Percentiles rank a stretch among this genome's conserved stretches.
Evolutionary conservation across 1,139 yeast species (phyloP).

Genomic region (Sugiyamaella xylanicola): DNA sequence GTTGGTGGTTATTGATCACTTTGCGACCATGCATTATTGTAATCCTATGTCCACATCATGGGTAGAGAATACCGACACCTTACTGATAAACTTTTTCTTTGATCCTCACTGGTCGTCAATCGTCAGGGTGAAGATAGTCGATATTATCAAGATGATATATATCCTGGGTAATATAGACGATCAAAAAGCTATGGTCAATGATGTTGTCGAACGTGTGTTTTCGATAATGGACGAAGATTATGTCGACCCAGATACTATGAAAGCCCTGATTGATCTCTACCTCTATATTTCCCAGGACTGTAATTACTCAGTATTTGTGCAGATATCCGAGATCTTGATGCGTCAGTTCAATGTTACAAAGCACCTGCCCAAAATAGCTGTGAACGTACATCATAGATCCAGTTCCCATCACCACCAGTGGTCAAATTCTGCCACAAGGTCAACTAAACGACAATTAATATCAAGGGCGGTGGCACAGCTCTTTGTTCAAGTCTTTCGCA

Average conservation of each 20-base stretch:
- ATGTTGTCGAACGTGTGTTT: slow-evolving; percentile 29
- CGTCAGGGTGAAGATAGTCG: slow-evolving; percentile 48
- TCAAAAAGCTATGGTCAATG: slow-evolving; percentile 25
- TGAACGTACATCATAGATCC: slow-evolving; percentile 3
- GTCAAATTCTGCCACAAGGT: background rate
- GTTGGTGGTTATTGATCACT: slow-evolving; percentile 50
- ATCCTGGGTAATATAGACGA: slow-evolving; percentile 32
- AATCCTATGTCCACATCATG: slow-evolving; percentile 57
- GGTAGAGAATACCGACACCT: slow-evolving; percentile 51
- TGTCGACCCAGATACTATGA: slow-evolving; percentile 45
- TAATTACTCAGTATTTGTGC: slow-evolving; percentile 22
- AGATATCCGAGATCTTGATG: slow-evolving; percentile 25
- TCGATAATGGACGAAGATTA: slow-evolving; percentile 26
- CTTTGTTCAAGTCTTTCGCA: slow-evolving; percentile 39
- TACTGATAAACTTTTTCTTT: slow-evolving; percentile 53
- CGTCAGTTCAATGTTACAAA: slow-evolving; percentile 21
- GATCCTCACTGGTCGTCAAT: slow-evolving; percentile 39
- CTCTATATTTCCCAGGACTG: slow-evolving; percentile 27
- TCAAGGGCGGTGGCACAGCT: slow-evolving; percentile 45
- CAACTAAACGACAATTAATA: slow-evolving; percentile 31
- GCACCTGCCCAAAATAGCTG: slow-evolving; percentile 1
- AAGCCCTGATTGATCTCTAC: slow-evolving; percentile 40
- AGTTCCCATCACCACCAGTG: slow-evolving; percentile 4
- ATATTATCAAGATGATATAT: slow-evolving; percentile 49
- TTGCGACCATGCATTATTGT: slow-evolving; percentile 55